Conservation (phyloP, 495 filamentous ascomycete genomes). For the Penicillium psychrofluorescens region DNA sequence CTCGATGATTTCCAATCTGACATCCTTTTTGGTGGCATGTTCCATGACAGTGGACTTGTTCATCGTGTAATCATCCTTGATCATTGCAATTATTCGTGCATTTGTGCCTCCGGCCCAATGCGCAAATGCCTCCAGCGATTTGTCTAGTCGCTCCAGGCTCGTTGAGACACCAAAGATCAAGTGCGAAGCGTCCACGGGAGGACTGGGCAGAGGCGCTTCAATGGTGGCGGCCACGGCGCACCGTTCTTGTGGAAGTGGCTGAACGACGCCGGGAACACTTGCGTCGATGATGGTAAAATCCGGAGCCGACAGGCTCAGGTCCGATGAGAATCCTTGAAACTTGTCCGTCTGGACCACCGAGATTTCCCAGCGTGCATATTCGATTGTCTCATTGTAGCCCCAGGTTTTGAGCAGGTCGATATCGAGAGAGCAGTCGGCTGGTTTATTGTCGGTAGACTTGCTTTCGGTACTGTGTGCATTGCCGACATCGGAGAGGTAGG, state of each 20-base stretch:
- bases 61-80: constrained; percentile 6
- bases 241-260: background rate
- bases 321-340: background rate
- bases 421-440: too few species aligned
- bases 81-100: constrained; percentile 35
- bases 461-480: too few species aligned
- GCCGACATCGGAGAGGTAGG: too few species aligned
- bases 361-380: constrained; percentile 6
- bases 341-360: background rate
- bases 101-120: constrained; percentile 45
- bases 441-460: too few species aligned
- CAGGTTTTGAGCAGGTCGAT: too few species aligned
- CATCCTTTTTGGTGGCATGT: constrained; percentile 12
- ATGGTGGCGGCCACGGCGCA: constrained; percentile 5
- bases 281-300: background rate
- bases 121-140: constrained; percentile 33
- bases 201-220: constrained; percentile 8
- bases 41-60: background rate
- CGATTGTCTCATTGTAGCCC: too few species aligned
- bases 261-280: background rate
- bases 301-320: background rate
- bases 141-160: constrained; percentile 35
- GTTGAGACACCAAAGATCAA: constrained; percentile 46
- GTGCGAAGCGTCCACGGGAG: constrained; percentile 24
- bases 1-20: constrained; percentile 35